Percentiles rank a stretch among this genome's conserved stretches.
Conservation (phyloP, 1,139 yeast species). For the Yamadazyma conglobata region DNA sequence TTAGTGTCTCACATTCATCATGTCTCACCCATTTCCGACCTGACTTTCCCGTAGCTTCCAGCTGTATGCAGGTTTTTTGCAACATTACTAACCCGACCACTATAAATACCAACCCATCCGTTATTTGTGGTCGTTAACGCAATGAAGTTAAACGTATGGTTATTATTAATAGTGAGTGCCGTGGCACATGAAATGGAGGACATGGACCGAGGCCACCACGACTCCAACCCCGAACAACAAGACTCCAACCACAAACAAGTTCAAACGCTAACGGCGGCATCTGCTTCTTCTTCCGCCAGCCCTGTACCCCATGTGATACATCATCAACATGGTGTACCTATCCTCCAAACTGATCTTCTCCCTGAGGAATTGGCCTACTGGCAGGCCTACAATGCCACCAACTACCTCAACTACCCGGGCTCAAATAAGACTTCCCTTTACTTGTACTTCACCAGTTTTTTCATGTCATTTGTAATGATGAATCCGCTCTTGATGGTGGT, state of each 20-base stretch:
- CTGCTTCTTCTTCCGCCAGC: not conserved
- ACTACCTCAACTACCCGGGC: slow-evolving; percentile 59
- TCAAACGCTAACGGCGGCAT: not conserved
- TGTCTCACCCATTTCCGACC: no score
- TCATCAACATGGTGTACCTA: slow-evolving; percentile 73
- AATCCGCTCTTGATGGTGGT: slow-evolving; percentile 73
- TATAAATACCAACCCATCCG: no score
- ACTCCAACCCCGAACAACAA: no score
- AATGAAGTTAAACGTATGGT: no score
- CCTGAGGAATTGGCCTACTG: slow-evolving; percentile 76
- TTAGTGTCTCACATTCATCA: no score
- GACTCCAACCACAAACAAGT: not conserved
- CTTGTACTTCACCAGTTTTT: slow-evolving; percentile 51
- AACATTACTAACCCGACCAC: no score
- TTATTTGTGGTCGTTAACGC: no score
- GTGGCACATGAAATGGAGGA: slow-evolving; percentile 3
- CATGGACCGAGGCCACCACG: slow-evolving; percentile 2
- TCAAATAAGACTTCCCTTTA: slow-evolving; percentile 51
- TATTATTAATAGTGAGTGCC: not conserved
- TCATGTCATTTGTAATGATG: slow-evolving; percentile 47
- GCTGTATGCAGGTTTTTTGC: no score
- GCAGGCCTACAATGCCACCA: slow-evolving; percentile 79
- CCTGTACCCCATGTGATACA: slow-evolving; percentile 52
- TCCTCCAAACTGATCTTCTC: slow-evolving; percentile 61
- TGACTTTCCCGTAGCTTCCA: no score